Evolutionary conservation across 2,329 filamentous ascomycete genomes (phyloP), one percentile per base, ranked within the genome.

Genomic region (Pseudogymnoascus sp.): DNA sequence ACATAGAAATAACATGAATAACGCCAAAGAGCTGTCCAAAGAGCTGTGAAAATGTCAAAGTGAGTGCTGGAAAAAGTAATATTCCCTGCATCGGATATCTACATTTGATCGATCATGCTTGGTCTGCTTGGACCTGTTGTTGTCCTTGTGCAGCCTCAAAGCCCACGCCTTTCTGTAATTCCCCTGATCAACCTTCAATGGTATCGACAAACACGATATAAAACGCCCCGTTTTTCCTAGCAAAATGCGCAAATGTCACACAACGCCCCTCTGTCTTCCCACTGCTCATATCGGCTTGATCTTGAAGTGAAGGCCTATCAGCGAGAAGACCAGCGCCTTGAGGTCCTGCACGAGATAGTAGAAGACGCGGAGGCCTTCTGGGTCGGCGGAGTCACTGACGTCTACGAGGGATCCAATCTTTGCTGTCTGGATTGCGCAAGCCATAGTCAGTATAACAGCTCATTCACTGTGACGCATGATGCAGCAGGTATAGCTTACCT

Each of bases 281-380:
- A 35, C 53, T 44, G n/a, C 63, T 73, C 73, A 90, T 69, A 90
- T 90, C 2, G 87, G 87, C 79, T 90, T 90, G 76, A 90, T 90
- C 88, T 99, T 99, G 82, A 99, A 99, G 79, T 99, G 95, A 67
- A 99, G 82, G 2, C 91, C 91, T 71, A 97, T 99, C 68, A 99
- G 78, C 62, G 93, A 97, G 76, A 99, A 99, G 2, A 99, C 91
- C 38, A 99, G 81, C 0, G 95, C 95, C 78, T 97, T 99, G 26
- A 99, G 79, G 74, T 99, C 95, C 74, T 99, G 95, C 4, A 97
- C 93, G 7, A 99, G 87, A 74, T 99, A 99, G 80, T 99, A 99
- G 77, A 99, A 99, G 2, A 99, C 95, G 60, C 95, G 87, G 11
- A 99, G 84, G 31, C 95, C 95, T 77, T 99, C 95, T 1, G 95